Conservation (phyloP, 1,284 basidiomycete genomes). For the Cutaneotrichosporon sp. region DNA sequence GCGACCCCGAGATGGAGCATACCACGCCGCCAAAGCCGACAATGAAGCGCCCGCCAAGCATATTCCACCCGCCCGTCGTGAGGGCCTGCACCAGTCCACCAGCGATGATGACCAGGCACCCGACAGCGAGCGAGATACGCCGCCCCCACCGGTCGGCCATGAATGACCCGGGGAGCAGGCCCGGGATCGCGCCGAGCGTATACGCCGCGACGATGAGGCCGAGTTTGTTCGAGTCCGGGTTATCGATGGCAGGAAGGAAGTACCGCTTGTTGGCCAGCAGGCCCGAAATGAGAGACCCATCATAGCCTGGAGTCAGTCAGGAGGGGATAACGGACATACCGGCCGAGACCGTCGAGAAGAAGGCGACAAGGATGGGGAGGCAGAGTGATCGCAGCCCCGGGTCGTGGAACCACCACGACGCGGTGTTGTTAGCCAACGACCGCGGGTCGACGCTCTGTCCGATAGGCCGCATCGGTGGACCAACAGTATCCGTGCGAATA, state of each 20-base stretch:
- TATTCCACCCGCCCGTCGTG: conserved; percentile 6
- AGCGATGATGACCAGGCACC: conserved; percentile 12
- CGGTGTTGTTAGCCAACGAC: conserved; percentile 14
- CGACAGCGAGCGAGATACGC: conserved; percentile 2
- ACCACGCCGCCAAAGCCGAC: conserved; percentile 9
- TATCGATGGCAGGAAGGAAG: conserved; percentile 5
- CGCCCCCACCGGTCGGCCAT: conserved; percentile 16
- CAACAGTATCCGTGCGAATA: too few species aligned
- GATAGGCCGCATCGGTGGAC: too few species aligned
- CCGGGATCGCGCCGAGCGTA: conserved; percentile 7
- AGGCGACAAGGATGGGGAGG: conserved; percentile 11
- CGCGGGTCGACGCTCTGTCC: not conserved
- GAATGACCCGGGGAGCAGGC: conserved; percentile 4
- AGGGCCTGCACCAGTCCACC: conserved; percentile 10
- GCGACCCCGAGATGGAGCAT: not conserved
- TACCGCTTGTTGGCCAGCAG: conserved; percentile 8
- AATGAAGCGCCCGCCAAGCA: conserved; percentile 13
- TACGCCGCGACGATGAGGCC: conserved; percentile 13
- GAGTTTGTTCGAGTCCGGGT: conserved; percentile 11
- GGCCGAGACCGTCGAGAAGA: conserved; percentile 1
- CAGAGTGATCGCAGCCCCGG: conserved; percentile 12
- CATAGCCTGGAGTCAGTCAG: conserved; percentile 12
- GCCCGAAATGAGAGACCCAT: conserved; percentile 15
- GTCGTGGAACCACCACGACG: conserved; percentile 15
- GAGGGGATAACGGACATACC: conserved; percentile 4